phyloP scores from a whole-genome alignment of 257 asterid genomes.

The Fraxinus cuspidata region DNA sequence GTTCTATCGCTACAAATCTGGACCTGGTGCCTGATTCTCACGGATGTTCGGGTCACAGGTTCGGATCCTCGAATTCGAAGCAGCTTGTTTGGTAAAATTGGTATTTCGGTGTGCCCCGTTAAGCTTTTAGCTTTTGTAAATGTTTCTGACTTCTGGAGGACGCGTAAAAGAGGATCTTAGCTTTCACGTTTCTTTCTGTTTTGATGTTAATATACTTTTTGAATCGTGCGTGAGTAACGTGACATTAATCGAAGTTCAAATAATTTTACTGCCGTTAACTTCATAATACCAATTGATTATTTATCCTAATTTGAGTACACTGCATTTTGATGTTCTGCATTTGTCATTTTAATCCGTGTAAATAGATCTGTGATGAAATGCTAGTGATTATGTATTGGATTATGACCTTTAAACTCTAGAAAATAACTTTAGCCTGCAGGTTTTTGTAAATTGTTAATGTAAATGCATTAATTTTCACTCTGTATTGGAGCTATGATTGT shows the following conservation, averaged over 20 bases:
- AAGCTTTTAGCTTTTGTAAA: background rate
- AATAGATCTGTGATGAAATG: background rate
- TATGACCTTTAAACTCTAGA: background rate
- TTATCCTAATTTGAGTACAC: background rate
- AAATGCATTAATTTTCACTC: background rate
- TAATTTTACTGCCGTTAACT: background rate
- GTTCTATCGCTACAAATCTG: slow-evolving; percentile 50
- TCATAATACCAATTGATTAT: background rate
- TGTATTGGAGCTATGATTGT: background rate
- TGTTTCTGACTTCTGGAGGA: background rate
- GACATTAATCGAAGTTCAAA: background rate
- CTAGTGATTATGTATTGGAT: background rate
- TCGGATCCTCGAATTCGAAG: slow-evolving; percentile 6
- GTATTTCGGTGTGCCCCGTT: slow-evolving; percentile 22
- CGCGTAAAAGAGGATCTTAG: background rate
- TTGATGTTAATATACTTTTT: background rate
- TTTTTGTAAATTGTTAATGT: background rate
- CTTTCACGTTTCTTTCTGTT: background rate
- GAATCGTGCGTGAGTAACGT: background rate
- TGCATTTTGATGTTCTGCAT: background rate
- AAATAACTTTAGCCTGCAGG: background rate
- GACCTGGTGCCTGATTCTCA: slow-evolving; percentile 31
- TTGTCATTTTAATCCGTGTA: background rate
- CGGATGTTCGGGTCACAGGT: background rate
- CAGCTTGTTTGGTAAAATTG: background rate